Conservation (phyloP, 306 rosid species). For the Quercus cerris region DNA sequence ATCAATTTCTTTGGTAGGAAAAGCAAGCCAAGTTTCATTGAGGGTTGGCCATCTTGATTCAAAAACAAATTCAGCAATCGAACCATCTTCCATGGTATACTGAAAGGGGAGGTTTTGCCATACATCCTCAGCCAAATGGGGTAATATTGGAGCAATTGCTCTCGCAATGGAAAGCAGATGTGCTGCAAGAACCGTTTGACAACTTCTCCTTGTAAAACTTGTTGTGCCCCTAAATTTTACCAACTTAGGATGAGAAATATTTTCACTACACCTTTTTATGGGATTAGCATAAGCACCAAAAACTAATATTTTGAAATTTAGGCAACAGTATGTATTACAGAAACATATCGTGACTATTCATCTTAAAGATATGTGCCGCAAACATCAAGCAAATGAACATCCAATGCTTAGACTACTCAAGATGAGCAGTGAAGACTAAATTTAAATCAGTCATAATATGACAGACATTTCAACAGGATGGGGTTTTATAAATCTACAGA, state of each 20-base stretch:
- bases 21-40: constrained; percentile 67
- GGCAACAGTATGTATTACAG: neutral
- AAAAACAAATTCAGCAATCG: constrained; percentile 73
- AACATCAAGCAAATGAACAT: neutral
- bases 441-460: neutral
- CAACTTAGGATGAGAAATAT: neutral
- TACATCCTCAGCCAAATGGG: constrained; percentile 98
- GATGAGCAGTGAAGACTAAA: neutral
- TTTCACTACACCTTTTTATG: neutral
- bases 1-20: constrained; percentile 65
- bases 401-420: neutral
- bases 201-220: constrained; percentile 87
- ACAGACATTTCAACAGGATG: neutral
- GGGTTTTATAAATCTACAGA: neutral
- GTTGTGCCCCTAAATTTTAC: constrained; percentile 63
- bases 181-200: constrained; percentile 92
- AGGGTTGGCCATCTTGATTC: constrained; percentile 90
- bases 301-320: neutral
- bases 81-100: constrained; percentile 56
- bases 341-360: neutral
- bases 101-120: constrained; percentile 98
- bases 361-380: neutral
- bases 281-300: neutral
- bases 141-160: constrained; percentile 88
- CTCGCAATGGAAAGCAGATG: constrained; percentile 75